Percentiles rank a stretch among this genome's conserved stretches.
These are phyloP conservation scores for Trichoderma virens DNA, from an alignment of 495 filamentous ascomycete genomes.

Conservation along the genomic window DNA sequence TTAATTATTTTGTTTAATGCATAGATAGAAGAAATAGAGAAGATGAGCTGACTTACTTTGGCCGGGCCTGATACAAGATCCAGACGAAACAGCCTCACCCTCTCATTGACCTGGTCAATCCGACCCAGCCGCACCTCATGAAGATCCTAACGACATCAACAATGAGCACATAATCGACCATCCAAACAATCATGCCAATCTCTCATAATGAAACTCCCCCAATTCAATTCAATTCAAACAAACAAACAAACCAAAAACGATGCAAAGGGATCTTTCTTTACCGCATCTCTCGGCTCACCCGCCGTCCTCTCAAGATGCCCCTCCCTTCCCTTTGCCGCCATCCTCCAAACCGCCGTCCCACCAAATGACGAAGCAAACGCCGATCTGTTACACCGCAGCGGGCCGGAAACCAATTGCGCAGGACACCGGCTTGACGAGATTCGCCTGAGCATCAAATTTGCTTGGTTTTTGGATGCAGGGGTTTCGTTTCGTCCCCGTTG, in stretches of 20 bases:
- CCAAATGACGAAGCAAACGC: neutral
- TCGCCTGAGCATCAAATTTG: neutral
- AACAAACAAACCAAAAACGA: neutral
- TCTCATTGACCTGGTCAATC: conserved; percentile 40
- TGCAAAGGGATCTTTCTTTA: conserved; percentile 14
- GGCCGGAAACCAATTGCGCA: no score
- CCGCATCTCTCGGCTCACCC: conserved; percentile 56
- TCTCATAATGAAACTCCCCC: neutral
- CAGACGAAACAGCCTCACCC: conserved; percentile 44
- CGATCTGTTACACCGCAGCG: neutral
- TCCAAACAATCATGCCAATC: neutral
- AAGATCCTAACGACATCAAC: conserved; percentile 26
- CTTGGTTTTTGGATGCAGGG: no score
- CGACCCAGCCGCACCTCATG: conserved; percentile 41
- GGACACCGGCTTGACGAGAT: neutral
- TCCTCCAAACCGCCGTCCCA: neutral
- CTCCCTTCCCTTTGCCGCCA: conserved; percentile 15
- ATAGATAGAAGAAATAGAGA: neutral
- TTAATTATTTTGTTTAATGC: conserved; percentile 2
- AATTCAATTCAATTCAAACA: neutral
- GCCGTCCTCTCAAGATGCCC: conserved; percentile 60
- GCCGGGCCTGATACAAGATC: conserved; percentile 20
- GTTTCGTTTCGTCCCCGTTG: no score
- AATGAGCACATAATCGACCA: neutral
- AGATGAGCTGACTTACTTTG: conserved; percentile 8